Evolutionary conservation across 208 protist genomes (phyloP).

Genomic region (Leishmania aethiopica): DNA sequence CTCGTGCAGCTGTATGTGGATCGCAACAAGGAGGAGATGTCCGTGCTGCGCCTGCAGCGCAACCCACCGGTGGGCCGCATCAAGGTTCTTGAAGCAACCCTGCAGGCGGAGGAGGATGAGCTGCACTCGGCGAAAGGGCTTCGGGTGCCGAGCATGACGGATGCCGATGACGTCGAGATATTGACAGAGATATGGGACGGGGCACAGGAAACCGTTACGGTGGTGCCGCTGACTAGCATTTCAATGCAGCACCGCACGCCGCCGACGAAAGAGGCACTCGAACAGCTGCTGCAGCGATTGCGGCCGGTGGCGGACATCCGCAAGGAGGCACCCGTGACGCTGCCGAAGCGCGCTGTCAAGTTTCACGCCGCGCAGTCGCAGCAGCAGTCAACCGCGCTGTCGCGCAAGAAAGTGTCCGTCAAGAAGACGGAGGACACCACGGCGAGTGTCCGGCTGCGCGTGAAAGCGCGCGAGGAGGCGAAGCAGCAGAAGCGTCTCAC

Average conservation of each 20-base stretch:
- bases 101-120: constrained; percentile 50
- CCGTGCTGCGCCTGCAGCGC: constrained; percentile 45
- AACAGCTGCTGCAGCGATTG: constrained; percentile 37
- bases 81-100: constrained; percentile 60
- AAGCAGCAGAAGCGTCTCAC: constrained; percentile 46
- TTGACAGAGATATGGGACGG: constrained; percentile 83
- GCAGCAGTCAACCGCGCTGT: constrained; percentile 8
- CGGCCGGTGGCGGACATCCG: constrained; percentile 57
- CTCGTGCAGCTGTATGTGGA: constrained; percentile 66
- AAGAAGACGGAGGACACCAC: constrained; percentile 48
- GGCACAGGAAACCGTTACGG: constrained; percentile 42
- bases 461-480: constrained; percentile 26
- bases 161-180: constrained; percentile 65
- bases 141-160: constrained; percentile 47
- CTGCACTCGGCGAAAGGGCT: constrained; percentile 67
- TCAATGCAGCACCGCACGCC: constrained; percentile 20
- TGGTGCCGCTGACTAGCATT: constrained; percentile 28
- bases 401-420: constrained; percentile 37
- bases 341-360: constrained; percentile 44
- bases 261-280: constrained; percentile 26
- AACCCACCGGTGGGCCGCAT: constrained; percentile 73
- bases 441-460: constrained; percentile 26
- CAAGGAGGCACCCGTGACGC: constrained; percentile 32
- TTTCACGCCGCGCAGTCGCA: constrained; percentile 29
- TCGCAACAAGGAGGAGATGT: constrained; percentile 67